These are phyloP conservation scores for Nicotiana obtusifolia DNA, from an alignment of 257 asterid genomes.

Conservation along the genomic window DNA sequence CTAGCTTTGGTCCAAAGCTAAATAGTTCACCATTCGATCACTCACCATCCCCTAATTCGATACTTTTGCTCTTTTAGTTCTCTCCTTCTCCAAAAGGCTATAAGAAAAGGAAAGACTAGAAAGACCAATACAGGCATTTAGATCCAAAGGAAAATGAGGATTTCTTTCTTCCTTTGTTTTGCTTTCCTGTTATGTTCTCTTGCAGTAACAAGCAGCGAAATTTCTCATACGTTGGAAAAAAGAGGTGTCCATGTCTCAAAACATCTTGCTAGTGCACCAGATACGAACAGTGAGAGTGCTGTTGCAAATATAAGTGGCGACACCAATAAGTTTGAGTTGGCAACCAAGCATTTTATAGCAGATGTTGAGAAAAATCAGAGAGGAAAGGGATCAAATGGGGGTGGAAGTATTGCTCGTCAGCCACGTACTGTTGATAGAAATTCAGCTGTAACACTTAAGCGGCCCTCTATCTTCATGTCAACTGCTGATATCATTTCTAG, in stretches of 20 bases:
- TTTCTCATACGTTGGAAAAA: slow-evolving; percentile 8
- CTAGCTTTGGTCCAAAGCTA: background rate
- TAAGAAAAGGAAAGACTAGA: background rate
- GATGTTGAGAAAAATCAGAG: slow-evolving; percentile 21
- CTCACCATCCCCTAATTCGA: background rate
- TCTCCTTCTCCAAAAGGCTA: background rate
- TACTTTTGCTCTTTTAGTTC: background rate
- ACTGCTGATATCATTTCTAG: slow-evolving; percentile 16
- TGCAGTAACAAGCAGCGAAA: slow-evolving; percentile 13
- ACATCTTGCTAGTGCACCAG: background rate
- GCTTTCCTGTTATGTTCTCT: slow-evolving; percentile 19
- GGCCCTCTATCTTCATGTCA: slow-evolving; percentile 11
- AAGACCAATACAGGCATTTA: background rate
- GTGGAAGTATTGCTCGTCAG: slow-evolving; percentile 35
- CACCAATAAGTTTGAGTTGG: background rate
- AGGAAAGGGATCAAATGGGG: slow-evolving; percentile 43
- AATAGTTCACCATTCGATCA: background rate
- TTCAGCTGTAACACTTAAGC: slow-evolving; percentile 9
- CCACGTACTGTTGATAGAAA: slow-evolving; percentile 9
- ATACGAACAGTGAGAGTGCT: slow-evolving; percentile 20
- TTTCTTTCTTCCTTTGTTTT: slow-evolving; percentile 22
- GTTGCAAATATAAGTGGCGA: slow-evolving; percentile 1
- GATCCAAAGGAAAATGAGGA: slow-evolving; percentile 12
- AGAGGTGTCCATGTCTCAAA: slow-evolving; percentile 15
- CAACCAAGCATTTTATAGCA: slow-evolving; percentile 6